These are phyloP conservation scores for Globisporangium emineosum DNA, from an alignment of 352 stramenopile species.

Conservation along the genomic window DNA sequence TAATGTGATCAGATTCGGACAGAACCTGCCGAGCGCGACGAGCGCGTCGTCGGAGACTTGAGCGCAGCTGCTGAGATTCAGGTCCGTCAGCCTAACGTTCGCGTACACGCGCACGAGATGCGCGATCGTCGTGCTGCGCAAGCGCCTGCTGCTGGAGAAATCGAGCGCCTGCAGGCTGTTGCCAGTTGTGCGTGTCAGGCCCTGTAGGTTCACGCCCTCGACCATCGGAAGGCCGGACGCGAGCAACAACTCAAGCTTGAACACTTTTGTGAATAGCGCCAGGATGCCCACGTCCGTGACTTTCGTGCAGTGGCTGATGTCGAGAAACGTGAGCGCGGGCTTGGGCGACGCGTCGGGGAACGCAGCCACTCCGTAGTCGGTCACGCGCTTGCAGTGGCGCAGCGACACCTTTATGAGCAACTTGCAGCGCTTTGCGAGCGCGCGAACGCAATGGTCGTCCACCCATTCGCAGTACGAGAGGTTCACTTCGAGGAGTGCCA, in stretches of 20 bases:
- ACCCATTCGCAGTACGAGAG: slow-evolving; percentile 71
- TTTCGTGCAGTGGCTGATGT: slow-evolving; percentile 53
- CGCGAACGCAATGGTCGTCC: slow-evolving; percentile 47
- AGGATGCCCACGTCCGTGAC: slow-evolving; percentile 61
- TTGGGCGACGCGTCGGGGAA: slow-evolving; percentile 40
- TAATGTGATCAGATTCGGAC: slow-evolving; percentile 35
- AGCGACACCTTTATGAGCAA: slow-evolving; percentile 34
- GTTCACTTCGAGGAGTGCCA: slow-evolving; percentile 38
- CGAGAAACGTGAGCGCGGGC: slow-evolving; percentile 33
- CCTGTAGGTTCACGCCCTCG: slow-evolving; percentile 59
- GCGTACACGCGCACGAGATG: slow-evolving; percentile 42
- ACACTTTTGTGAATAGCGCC: slow-evolving; percentile 38
- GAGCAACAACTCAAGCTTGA: slow-evolving; percentile 34
- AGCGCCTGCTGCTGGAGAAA: slow-evolving; percentile 26
- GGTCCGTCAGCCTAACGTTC: slow-evolving; percentile 24
- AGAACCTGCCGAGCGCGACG: slow-evolving; percentile 37
- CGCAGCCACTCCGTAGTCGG: slow-evolving; percentile 62
- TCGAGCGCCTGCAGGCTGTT: slow-evolving; percentile 32
- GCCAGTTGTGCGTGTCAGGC: slow-evolving; percentile 29
- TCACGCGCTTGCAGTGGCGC: slow-evolving; percentile 48
- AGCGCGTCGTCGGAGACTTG: slow-evolving; percentile 57
- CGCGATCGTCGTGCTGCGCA: slow-evolving; percentile 42
- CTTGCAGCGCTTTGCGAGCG: slow-evolving; percentile 35
- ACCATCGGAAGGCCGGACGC: slow-evolving; percentile 41
- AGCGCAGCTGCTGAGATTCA: slow-evolving; percentile 54